Evolutionary conservation across 345 rosid genomes (phyloP).

Genomic region (Corchorus capsularis): DNA sequence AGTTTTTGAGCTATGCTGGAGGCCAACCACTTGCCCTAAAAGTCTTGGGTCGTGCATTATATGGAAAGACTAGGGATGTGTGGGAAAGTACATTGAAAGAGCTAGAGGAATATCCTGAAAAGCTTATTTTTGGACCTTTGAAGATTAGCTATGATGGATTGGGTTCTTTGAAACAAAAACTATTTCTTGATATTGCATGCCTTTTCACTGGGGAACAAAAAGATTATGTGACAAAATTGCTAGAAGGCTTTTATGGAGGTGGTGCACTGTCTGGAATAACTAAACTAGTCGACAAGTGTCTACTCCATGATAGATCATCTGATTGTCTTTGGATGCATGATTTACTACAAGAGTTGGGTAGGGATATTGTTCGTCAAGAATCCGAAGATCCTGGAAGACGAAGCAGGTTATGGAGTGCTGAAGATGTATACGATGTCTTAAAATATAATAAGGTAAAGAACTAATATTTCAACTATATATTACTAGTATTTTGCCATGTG

Average conservation of each 20-base stretch:
- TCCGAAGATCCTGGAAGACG: slow-evolving; percentile 19
- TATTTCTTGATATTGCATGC: slow-evolving; percentile 49
- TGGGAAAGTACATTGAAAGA: background rate
- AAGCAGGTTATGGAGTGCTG: slow-evolving; percentile 14
- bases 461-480: too few species aligned
- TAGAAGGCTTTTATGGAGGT: slow-evolving; percentile 17
- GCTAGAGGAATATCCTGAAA: background rate
- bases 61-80: background rate
- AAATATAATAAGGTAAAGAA: slow-evolving; percentile 24
- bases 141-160: slow-evolving; percentile 2
- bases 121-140: background rate
- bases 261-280: background rate
- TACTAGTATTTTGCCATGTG: too few species aligned
- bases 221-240: slow-evolving; percentile 23
- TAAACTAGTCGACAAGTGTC: slow-evolving; percentile 31
- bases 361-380: slow-evolving; percentile 30
- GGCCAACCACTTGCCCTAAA: background rate
- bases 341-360: slow-evolving; percentile 41
- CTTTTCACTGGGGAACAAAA: slow-evolving; percentile 33
- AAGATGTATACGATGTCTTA: slow-evolving; percentile 29
- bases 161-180: background rate
- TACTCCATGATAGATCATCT: slow-evolving; percentile 16
- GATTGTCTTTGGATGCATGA: slow-evolving; percentile 37
- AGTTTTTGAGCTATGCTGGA: background rate
- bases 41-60: background rate